Conservation (phyloP, 176 grass and related monocot species). For the Leersia perrieri region DNA sequence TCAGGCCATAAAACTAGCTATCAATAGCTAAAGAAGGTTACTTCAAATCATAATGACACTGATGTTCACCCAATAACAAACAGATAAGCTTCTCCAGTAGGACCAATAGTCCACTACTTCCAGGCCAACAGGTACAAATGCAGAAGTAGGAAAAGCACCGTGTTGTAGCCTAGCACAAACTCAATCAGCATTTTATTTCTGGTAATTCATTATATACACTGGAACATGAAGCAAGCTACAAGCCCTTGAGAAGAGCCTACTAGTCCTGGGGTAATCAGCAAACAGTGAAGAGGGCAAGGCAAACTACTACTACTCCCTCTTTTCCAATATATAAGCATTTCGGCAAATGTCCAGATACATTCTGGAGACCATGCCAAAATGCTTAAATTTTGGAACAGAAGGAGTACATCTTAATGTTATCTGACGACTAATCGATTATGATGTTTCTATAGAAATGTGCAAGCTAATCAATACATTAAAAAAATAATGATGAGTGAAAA, state of each 20-base stretch:
- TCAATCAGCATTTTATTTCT: not conserved
- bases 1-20: not conserved
- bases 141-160: not conserved
- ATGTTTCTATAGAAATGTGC: not conserved
- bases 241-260: not conserved
- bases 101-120: not conserved
- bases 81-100: not conserved
- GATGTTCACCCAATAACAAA: not conserved
- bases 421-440: not conserved
- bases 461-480: not conserved
- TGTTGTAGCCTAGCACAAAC: not conserved
- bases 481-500: not conserved
- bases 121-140: not conserved
- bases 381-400: too few relatives aligned
- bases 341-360: too few relatives aligned
- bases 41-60: not conserved
- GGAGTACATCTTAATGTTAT: not conserved
- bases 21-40: not conserved
- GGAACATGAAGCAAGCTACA: not conserved
- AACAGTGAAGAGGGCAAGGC: not conserved
- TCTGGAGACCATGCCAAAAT: too few relatives aligned
- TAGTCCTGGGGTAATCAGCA: not conserved
- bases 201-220: not conserved
- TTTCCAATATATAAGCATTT: too few relatives aligned
- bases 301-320: too few relatives aligned